Evolutionary conservation across 2,329 filamentous ascomycete species (phyloP), one percentile per base, ranked within the genome.

Genomic region (Pseudogymnoascus sp.): DNA sequence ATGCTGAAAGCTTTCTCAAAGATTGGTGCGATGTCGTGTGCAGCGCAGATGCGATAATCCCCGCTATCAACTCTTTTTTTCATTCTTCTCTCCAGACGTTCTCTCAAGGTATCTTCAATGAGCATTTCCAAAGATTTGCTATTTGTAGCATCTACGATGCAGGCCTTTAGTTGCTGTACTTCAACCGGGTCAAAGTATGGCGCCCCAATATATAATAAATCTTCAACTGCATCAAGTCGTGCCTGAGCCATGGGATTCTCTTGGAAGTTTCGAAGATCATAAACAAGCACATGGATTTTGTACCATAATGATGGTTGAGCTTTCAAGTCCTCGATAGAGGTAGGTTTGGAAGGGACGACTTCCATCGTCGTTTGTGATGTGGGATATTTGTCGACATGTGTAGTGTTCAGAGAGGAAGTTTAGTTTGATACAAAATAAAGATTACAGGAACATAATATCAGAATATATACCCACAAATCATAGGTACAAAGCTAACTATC

Each of bases 31-130:
- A 56, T 18, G 2, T 75, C 73, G 62, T 75, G 73, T 2, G 73
- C 73, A n/a, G 73, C 70, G 60, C 72, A 75, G n/a, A 74, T 66
- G 1, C 71, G 64, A 63, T 69, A 74, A 56, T 75, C 72, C 0
- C 66, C 66, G 7, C 67, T 73, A 16, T 71, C 68, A 5, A 67
- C 64, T 1, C 72, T 65, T 63, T 73, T 73, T 62, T 73, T 72
- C 34, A 70, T 70, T 10, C 72, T 65, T 16, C 70, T 66, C 59
- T 71, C 65, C 16, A 73, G 42, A 8, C 70, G 63, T 40, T 71
- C 65, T 3, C 66, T 37, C 14, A 71, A 62, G 1, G 64, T 67
- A 25, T 67, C 65, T 62, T 70, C 42, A 1, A 73, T 67, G 4
- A 64, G 14, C 5, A 64, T 59, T 11, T 63, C 60, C 1, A 73